A percentile compares a stretch with the other conserved stretches of the same genome.
These are phyloP conservation scores for Hemerocallis citrina DNA, from an alignment of 106 monocot species.

Conservation along the genomic window DNA sequence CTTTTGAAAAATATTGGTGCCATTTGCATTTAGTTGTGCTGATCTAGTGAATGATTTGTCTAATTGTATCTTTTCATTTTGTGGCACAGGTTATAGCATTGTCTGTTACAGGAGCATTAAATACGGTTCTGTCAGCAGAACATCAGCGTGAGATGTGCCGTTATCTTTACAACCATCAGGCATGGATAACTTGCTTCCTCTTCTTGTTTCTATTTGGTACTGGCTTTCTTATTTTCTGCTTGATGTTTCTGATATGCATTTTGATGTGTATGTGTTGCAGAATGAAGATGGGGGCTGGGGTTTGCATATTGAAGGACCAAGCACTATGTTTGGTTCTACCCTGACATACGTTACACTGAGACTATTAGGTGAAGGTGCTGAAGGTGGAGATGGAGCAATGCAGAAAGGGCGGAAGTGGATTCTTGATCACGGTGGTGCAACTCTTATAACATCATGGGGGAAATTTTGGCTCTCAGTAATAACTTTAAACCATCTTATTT, in stretches of 20 bases:
- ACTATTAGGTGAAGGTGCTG: conserved; percentile 60
- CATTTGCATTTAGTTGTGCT: background rate
- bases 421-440: conserved; percentile 72
- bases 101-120: conserved; percentile 40
- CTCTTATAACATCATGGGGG: conserved; percentile 73
- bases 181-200: conserved; percentile 1
- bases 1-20: no score
- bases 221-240: background rate
- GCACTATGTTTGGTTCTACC: conserved; percentile 87
- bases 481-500: background rate
- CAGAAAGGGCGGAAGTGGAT: conserved; percentile 72
- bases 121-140: conserved; percentile 47
- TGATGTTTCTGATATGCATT: background rate
- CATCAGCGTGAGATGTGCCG: conserved; percentile 62
- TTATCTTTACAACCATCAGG: conserved; percentile 83
- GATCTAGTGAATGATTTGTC: background rate
- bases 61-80: background rate
- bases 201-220: background rate
- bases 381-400: conserved; percentile 72
- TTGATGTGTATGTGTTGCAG: conserved; percentile 21
- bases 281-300: conserved; percentile 97
- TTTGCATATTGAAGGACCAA: conserved; percentile 75
- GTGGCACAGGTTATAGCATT: conserved; percentile 35
- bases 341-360: conserved; percentile 66
- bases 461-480: conserved; percentile 84